Base-by-base conservation (phyloP, 345 rosid genomes). In the Reutealis trisperma region DNA sequence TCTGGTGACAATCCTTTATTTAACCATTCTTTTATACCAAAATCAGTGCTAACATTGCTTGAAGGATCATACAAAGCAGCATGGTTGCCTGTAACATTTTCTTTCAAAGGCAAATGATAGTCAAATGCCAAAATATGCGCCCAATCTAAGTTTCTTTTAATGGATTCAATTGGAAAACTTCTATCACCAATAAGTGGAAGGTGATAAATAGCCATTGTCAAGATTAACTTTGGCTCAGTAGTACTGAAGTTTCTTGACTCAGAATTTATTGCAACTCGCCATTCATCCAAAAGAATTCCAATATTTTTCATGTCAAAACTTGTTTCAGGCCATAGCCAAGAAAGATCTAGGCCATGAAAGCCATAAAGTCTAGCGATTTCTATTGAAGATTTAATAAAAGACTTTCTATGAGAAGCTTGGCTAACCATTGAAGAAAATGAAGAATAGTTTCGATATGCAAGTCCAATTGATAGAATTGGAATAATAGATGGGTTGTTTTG, bases 61-160 rank as follows among this genome's bases (percentile, higher is more conserved):
- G 67, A 63, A 15, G 82, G 71, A 4, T 45, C 78, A 54, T 81
- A 81, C 12, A 84, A 44, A 70, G 83, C 81, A 61, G 83, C 83
- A 71, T 83, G 83, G 70, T 70, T 30, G 1, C 81, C 83, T 15
- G 86, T 81, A 52, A 71, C 13, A 0, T 67, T 80, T 5, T 84
- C 80, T 15, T 51, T n/a, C 14, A 80, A 27, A 6, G 87, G 84
- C n/a, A 78, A 42, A 41, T 78, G 65, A 57, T 84, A 78, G 19
- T 84, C 87, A 70, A 13, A 78, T 6, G 87, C 74, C 0, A 0
- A 0, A 22, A 84, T 30, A 51, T 72, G 4, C 3, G 78, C 83
- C 85, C 85, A 83, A 65, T 79, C 78, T 58, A 83, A 55, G 44
- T 79, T 83, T 71, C 64, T 79, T 45, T 21, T 51, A 73, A 79